phyloP scores from a whole-genome alignment of 2,329 filamentous ascomycete species.

The Stachybotrys elegans region DNA sequence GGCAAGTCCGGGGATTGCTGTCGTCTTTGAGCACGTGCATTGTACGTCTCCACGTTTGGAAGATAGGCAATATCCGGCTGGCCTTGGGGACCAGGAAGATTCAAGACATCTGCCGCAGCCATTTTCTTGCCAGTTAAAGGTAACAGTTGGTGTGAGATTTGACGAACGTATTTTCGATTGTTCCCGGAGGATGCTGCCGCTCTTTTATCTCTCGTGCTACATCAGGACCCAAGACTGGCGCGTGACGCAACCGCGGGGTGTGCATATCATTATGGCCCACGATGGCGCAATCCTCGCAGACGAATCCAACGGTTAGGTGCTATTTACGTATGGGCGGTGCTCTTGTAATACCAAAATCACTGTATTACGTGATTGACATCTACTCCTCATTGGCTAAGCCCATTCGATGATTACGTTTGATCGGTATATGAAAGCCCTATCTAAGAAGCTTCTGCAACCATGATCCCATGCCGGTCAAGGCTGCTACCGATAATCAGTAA shows the following conservation, averaged over 20 bases:
- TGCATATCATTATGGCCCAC: not conserved
- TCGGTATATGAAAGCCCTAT: no score
- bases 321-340: no score
- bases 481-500: no score
- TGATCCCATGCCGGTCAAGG: no score
- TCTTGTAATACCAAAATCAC: no score
- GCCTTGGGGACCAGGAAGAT: conserved; percentile 21
- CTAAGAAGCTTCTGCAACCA: no score
- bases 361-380: no score
- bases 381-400: no score
- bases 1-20: conserved; percentile 28
- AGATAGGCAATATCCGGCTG: conserved; percentile 52
- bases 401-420: no score
- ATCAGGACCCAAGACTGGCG: not conserved
- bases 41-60: conserved; percentile 46
- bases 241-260: conserved; percentile 2
- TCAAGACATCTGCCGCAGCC: conserved; percentile 14
- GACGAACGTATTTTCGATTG: not conserved
- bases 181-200: not conserved
- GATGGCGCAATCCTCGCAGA: conserved; percentile 2
- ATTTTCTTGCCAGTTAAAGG: conserved; percentile 9
- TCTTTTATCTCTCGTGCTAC: not conserved
- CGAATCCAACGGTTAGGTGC: no score
- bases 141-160: not conserved
- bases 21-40: conserved; percentile 36